Evolutionary conservation across 2,329 filamentous ascomycete genomes (phyloP).

Genomic region (Neocatenulostroma microsporum): DNA sequence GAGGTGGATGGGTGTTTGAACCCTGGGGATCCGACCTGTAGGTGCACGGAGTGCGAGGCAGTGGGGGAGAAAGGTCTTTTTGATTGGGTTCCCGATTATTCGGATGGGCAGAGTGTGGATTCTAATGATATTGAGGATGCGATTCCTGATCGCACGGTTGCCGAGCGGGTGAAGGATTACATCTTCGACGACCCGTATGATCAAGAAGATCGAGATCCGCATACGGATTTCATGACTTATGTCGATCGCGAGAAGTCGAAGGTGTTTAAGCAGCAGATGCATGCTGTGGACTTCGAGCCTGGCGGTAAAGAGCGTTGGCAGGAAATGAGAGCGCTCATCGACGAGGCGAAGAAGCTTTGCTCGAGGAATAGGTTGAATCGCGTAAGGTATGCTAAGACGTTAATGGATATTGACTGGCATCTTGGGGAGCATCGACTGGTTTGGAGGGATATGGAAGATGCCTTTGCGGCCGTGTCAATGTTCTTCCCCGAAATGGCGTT

Average conservation of each 20-base stretch:
- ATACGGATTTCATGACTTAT: constrained; percentile 2
- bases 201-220: not conserved
- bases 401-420: constrained; percentile 21
- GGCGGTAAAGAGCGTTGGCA: constrained; percentile 32
- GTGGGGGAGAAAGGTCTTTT: no score
- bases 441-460: constrained; percentile 32
- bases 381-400: constrained; percentile 11
- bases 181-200: constrained; percentile 1
- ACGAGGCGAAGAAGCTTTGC: constrained; percentile 5
- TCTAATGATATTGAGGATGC: constrained; percentile 11
- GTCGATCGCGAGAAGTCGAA: constrained; percentile 23
- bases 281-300: constrained; percentile 38
- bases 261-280: constrained; percentile 40
- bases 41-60: no score
- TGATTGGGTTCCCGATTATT: no score
- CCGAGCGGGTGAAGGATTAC: not conserved
- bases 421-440: constrained; percentile 31
- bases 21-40: no score
- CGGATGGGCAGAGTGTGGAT: no score
- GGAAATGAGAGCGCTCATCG: constrained; percentile 32
- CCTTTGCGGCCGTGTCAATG: constrained; percentile 31
- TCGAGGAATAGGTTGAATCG: no score
- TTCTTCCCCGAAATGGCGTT: no score
- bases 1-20: no score
- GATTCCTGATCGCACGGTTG: constrained; percentile 7